Conservation (phyloP, 805 yeast species). For the Torulaspora quercuum region DNA sequence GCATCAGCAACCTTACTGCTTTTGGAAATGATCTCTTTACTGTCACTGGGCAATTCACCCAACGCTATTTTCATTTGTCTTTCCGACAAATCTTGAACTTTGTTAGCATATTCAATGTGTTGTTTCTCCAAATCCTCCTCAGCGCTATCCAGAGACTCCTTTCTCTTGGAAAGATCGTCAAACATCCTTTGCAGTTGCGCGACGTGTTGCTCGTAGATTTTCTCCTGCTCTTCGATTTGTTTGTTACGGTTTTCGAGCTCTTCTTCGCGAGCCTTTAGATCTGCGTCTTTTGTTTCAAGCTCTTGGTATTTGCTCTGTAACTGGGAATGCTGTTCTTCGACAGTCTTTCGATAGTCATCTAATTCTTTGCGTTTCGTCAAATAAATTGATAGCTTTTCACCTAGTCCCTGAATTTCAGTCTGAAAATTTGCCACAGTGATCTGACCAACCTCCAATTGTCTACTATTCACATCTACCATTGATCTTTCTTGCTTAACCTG, state of each 20-base stretch:
- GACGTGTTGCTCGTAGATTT: constrained; percentile 39
- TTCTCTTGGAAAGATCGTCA: constrained; percentile 37
- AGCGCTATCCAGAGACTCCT: constrained; percentile 39
- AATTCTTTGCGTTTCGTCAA: constrained; percentile 35
- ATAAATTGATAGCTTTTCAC: constrained; percentile 30
- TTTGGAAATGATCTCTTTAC: constrained; percentile 20
- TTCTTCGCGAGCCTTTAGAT: constrained; percentile 33
- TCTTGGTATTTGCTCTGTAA: constrained; percentile 32
- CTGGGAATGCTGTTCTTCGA: constrained; percentile 38
- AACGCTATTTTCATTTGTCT: constrained; percentile 38
- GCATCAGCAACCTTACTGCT: constrained; percentile 14
- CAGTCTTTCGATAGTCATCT: constrained; percentile 40
- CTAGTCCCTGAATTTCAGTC: constrained; percentile 40
- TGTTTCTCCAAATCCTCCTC: constrained; percentile 41
- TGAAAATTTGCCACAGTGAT: constrained; percentile 45
- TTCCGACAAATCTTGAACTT: constrained; percentile 40
- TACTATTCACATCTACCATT: constrained; percentile 58
- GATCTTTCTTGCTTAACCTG: constrained; percentile 63
- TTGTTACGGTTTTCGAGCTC: constrained; percentile 36
- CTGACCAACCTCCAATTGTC: constrained; percentile 66
- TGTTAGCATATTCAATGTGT: constrained; percentile 39
- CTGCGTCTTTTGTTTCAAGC: constrained; percentile 40
- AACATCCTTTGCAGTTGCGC: constrained; percentile 36
- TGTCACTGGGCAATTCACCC: constrained; percentile 36
- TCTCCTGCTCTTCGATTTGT: constrained; percentile 39